These are phyloP conservation scores for Penicillium palitans DNA, from an alignment of 2,329 filamentous ascomycete genomes.

Conservation along the genomic window DNA sequence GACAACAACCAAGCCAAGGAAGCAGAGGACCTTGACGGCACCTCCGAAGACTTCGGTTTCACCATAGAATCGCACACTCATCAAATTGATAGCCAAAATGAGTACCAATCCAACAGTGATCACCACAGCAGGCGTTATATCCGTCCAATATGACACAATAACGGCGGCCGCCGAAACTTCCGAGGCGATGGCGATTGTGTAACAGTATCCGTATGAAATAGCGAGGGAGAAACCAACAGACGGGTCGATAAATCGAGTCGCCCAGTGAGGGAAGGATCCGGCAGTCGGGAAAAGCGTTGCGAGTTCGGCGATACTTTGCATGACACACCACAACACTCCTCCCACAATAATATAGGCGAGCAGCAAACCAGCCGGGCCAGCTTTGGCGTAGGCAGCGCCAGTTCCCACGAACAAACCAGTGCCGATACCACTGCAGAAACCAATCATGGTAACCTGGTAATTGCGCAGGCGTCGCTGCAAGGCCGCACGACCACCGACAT, in stretches of 20 bases:
- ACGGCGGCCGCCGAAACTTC: slow-evolving; percentile 83
- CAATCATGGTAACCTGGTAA: slow-evolving; percentile 38
- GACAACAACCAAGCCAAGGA: slow-evolving; percentile 32
- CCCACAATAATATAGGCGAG: slow-evolving; percentile 64
- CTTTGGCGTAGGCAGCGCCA: slow-evolving; percentile 66
- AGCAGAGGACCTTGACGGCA: slow-evolving; percentile 35
- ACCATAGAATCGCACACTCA: slow-evolving; percentile 36
- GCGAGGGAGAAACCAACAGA: slow-evolving; percentile 90
- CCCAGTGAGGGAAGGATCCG: slow-evolving; percentile 87
- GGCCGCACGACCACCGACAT: slow-evolving; percentile 35
- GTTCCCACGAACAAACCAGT: slow-evolving; percentile 84
- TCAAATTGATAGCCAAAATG: slow-evolving; percentile 34
- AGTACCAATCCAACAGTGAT: slow-evolving; percentile 50
- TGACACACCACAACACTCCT: slow-evolving; percentile 82
- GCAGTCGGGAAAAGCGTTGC: slow-evolving; percentile 88
- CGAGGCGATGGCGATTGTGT: slow-evolving; percentile 73
- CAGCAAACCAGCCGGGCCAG: slow-evolving; percentile 73
- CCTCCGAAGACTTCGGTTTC: slow-evolving; percentile 36
- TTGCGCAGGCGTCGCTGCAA: slow-evolving; percentile 38
- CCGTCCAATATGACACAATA: slow-evolving; percentile 77
- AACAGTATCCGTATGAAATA: slow-evolving; percentile 73
- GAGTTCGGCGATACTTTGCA: slow-evolving; percentile 86
- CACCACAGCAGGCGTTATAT: slow-evolving; percentile 68
- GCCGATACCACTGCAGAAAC: slow-evolving; percentile 49
- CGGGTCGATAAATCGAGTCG: slow-evolving; percentile 84